phyloP scores from a whole-genome alignment of 352 stramenopile genomes.

The Pythium scleroteichum region DNA sequence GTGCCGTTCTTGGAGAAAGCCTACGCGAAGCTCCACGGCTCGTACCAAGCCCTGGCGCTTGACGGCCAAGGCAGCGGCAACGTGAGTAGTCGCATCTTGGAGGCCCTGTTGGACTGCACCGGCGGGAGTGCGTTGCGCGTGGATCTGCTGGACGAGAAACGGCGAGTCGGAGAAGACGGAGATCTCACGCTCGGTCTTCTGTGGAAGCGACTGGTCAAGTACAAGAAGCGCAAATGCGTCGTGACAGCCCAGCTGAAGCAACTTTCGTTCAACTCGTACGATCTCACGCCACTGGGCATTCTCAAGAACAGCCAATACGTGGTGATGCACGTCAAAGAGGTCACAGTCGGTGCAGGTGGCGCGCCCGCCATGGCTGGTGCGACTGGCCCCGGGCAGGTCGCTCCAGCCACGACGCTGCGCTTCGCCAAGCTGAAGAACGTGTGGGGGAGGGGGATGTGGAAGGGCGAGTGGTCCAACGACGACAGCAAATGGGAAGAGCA shows the following conservation, averaged over 20 bases:
- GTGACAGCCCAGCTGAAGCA: conserved; percentile 70
- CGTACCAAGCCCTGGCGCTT: conserved; percentile 55
- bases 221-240: conserved; percentile 58
- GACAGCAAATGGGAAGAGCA: conserved; percentile 87
- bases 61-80: conserved; percentile 36
- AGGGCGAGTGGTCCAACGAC: conserved; percentile 81
- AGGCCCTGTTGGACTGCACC: conserved; percentile 89
- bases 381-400: conserved; percentile 1
- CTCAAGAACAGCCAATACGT: conserved; percentile 81
- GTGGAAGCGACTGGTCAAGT: conserved; percentile 73
- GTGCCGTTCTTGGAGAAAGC: conserved; percentile 88
- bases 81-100: conserved; percentile 66
- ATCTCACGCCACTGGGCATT: conserved; percentile 60
- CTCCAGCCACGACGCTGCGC: conserved; percentile 34
- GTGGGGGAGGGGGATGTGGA: conserved; percentile 79
- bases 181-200: conserved; percentile 30
- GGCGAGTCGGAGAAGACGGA: conserved; percentile 30
- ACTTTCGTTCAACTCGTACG: conserved; percentile 63
- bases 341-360: conserved; percentile 25
- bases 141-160: conserved; percentile 54
- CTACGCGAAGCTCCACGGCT: conserved; percentile 89
- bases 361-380: too few species aligned
- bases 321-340: conserved; percentile 68
- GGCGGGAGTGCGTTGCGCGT: conserved; percentile 80
- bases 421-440: conserved; percentile 85